phyloP scores from a whole-genome alignment of 805 yeast species.

The Nakazawaea anatomiae region DNA sequence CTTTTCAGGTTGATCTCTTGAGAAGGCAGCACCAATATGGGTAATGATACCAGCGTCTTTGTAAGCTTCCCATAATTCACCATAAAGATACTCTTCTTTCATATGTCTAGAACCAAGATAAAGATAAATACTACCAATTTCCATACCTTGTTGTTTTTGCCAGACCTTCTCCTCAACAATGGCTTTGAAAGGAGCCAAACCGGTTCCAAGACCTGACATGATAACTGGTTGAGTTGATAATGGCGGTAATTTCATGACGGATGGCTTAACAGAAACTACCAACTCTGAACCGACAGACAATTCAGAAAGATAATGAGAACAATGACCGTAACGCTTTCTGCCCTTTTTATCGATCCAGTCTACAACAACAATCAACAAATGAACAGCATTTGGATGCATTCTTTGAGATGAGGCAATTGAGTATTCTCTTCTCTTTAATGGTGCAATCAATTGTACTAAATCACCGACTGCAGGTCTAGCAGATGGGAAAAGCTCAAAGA shows the following conservation, averaged over 20 bases:
- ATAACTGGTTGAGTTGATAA: conserved; percentile 82
- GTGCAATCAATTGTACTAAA: conserved; percentile 67
- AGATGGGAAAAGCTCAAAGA: conserved; percentile 70
- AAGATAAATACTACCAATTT: conserved; percentile 83
- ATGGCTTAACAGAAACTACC: conserved; percentile 92
- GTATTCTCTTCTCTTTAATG: conserved; percentile 94
- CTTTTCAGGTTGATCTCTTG: conserved; percentile 94
- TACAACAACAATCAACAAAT: conserved; percentile 87
- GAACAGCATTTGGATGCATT: conserved; percentile 86
- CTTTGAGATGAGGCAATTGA: conserved; percentile 96
- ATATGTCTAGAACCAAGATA: conserved; percentile 93
- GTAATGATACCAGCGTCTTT: conserved; percentile 88
- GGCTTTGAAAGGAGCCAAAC: conserved; percentile 97
- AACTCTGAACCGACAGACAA: conserved; percentile 75
- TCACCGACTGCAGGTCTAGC: conserved; percentile 74
- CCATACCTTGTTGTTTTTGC: conserved; percentile 85
- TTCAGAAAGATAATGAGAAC: conserved; percentile 85
- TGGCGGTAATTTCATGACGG: conserved; percentile 94
- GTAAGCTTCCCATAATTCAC: conserved; percentile 97
- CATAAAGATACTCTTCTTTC: conserved; percentile 91
- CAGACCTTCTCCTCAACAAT: conserved; percentile 91
- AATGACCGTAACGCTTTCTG: conserved; percentile 85
- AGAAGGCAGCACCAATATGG: conserved; percentile 95
- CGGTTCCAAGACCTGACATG: conserved; percentile 97
- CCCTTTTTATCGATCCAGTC: conserved; percentile 91